Evolutionary conservation across 345 rosid species (phyloP), one percentile per base, ranked within the genome.

Genomic region (Citrus unshiu): DNA sequence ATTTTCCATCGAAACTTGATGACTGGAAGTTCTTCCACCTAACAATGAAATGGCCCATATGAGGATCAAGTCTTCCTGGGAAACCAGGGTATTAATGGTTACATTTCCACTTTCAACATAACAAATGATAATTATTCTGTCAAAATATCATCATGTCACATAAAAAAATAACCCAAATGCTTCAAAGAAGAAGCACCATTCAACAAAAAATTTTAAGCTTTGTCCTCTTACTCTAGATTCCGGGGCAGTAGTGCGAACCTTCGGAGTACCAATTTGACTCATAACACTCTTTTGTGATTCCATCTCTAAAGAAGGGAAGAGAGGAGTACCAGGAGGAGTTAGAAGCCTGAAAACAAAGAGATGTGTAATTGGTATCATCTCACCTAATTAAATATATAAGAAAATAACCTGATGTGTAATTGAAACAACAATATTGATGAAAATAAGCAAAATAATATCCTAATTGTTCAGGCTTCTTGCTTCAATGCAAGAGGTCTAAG

Each of bases 251-350:
- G 90, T 78, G 37, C 87, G 89, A 58, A 90, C 86, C 86, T 91
- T 97, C 65, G 95, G 86, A 74, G 90, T 84, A 62, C 89, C 89
- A 81, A 86, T 78, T 86, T 92, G 95, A 84, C 83, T 91, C 95
- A 90, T 90, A 70, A 86, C 71, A 4, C 91, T 88, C 84, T 91
- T 92, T 39, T 84, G 98, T 21, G 98, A 90, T 82, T 92, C 97
- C 97, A 91, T 90, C 89, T 94, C 99, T 89, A 96, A 86, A 27
- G 99, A 93, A 74, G 99, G 97, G 79, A 96, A 96, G 72, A 96
- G 89, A 68, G 99, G 99, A 40, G 99, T 96, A 70, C 97, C 99
- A 73, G 99, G 99, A 82, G 98, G 98, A 0, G 98, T 92, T 65
- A 94, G 86, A 84, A 97, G 99, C 99, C 98, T 90, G 83, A 81